Base-by-base conservation (phyloP, 192 early-diverging fungal species). In the Cladochytrium replicatum region DNA sequence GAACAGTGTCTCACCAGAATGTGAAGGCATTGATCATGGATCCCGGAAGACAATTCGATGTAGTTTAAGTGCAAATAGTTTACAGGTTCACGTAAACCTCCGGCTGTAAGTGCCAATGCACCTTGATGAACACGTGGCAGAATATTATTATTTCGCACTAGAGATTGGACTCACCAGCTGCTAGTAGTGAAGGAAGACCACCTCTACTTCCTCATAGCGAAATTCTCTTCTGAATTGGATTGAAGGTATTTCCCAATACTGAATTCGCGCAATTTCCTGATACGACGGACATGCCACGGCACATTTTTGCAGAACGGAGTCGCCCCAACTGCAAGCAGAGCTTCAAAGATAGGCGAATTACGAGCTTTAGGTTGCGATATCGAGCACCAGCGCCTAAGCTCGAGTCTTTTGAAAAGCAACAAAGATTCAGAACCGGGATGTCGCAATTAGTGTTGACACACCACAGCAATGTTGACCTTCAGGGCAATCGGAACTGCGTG, bases 221-320 rank as follows among this genome's bases (percentile, higher is more conserved):
- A 19, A 39, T 11, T 21, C 30, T 48, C 11, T 15, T 29, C 17
- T 48, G 17, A 32, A 40, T 9, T 9, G 27, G 27, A 48, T 48
- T 48, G 29, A 32, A 9, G 1, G 47, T 48, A 17, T 32, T 26
- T 39, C 47, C 47, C 28, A 48, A 48, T n/a, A 48, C 8, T 29
- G 29, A 9, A 37, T 48, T 48, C 11, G 13, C 8, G 26, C 47
- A 48, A 41, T 48, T 32, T 1, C 8, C 27, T 1, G 47, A 48
- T 9, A 48, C 1, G 30, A n/a, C n/a, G n/a, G n/a, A 39, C 17
- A 2, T 48, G 47, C 47, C 47, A 48, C 8, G 47, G 41, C 1
- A 48, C 47, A 32, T 48, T 48, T 2, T 48, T 48, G 47, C 47
- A 48, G 30, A 48, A 48, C n/a, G 21, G 22, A 21, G 41, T 48